These are phyloP conservation scores for Aspergillus sp. DNA, from an alignment of 2,329 filamentous ascomycete species.

Conservation along the genomic window DNA sequence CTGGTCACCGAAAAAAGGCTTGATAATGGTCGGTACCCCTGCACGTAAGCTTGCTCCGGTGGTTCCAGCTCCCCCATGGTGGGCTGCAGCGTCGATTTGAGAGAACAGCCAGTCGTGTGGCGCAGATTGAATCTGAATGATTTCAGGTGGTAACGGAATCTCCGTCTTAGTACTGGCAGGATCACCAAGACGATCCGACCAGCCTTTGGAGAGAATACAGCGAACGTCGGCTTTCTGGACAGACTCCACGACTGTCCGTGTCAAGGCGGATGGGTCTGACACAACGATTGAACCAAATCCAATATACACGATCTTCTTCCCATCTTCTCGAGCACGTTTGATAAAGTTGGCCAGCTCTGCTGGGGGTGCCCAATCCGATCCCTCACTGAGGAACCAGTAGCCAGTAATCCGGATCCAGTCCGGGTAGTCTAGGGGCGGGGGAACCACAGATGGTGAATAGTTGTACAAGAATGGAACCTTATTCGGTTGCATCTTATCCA, in stretches of 20 bases:
- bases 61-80: conserved; percentile 92
- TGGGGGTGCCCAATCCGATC: conserved; percentile 65
- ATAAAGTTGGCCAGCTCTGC: conserved; percentile 77
- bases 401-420: conserved; percentile 97
- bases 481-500: conserved; percentile 91
- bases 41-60: conserved; percentile 89
- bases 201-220: conserved; percentile 92
- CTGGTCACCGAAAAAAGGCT: conserved; percentile 96
- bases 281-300: conserved; percentile 97
- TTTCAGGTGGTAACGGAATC: conserved; percentile 70
- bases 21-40: conserved; percentile 88
- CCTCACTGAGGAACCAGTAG: conserved; percentile 95
- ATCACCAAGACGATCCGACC: conserved; percentile 77
- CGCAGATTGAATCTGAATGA: conserved; percentile 81
- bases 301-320: conserved; percentile 92
- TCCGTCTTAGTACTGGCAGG: conserved; percentile 57
- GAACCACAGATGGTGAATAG: conserved; percentile 90
- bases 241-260: conserved; percentile 86
- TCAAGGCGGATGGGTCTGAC: conserved; percentile 80
- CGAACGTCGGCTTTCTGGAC: conserved; percentile 87
- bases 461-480: conserved; percentile 99
- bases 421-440: conserved; percentile 87
- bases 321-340: conserved; percentile 69
- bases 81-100: conserved; percentile 88
- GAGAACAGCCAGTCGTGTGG: conserved; percentile 96